phyloP scores from a whole-genome alignment of 805 yeast species.

The Candida morakotiae region DNA sequence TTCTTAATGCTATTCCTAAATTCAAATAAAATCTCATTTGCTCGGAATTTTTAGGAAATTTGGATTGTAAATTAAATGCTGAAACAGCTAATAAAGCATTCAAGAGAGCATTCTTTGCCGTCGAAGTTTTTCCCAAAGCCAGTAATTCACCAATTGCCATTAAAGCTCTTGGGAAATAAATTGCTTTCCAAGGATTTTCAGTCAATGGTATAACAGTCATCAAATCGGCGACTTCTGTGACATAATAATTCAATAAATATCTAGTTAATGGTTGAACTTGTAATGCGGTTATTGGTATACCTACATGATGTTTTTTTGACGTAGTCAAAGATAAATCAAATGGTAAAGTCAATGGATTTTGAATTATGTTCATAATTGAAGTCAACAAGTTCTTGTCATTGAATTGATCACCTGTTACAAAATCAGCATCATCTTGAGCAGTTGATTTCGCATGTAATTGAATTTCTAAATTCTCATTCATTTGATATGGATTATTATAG shows the following conservation, averaged over 20 bases:
- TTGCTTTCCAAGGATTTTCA: conserved; percentile 83
- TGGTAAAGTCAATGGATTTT: conserved; percentile 37
- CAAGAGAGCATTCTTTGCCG: conserved; percentile 71
- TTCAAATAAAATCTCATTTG: conserved; percentile 66
- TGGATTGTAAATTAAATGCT: conserved; percentile 75
- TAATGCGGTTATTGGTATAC: conserved; percentile 57
- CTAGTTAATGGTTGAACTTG: conserved; percentile 68
- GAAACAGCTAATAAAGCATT: conserved; percentile 79
- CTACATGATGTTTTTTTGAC: conserved; percentile 15
- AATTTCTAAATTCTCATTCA: conserved; percentile 36
- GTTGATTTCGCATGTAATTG: conserved; percentile 36
- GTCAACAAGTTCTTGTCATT: conserved; percentile 47
- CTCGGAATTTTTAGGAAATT: conserved; percentile 61
- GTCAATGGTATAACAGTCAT: conserved; percentile 70
- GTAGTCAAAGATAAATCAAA: conserved; percentile 35
- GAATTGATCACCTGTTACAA: conserved; percentile 29
- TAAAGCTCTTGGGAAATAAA: conserved; percentile 81
- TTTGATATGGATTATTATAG: conserved; percentile 36
- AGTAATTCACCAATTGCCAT: conserved; percentile 79
- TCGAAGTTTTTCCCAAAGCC: conserved; percentile 68
- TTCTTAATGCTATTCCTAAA: conserved; percentile 68
- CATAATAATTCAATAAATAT: conserved; percentile 67
- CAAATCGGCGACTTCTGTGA: conserved; percentile 70
- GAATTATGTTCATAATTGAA: conserved; percentile 48
- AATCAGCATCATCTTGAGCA: conserved; percentile 29